Conservation (phyloP, 2,329 filamentous ascomycete species). For the Colletotrichum sp. region DNA sequence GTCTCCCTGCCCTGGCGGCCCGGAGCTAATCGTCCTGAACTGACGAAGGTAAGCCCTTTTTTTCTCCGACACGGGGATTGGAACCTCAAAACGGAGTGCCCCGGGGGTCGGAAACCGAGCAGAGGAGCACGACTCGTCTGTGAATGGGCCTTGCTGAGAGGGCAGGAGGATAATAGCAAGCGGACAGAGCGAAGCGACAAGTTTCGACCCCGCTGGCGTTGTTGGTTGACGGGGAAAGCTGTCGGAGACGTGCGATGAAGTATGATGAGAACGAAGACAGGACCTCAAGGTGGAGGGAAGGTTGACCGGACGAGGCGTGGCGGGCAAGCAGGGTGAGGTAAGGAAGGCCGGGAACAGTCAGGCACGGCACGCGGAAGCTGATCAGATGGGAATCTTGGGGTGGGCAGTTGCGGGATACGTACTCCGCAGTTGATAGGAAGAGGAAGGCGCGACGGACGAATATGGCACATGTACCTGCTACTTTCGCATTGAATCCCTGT, state of each 20-base stretch:
- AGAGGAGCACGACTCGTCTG: neutral
- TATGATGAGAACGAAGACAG: neutral
- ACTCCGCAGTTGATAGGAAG: neutral
- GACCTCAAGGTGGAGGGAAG: neutral
- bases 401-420: neutral
- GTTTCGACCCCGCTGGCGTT: neutral
- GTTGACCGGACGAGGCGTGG: neutral
- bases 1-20: neutral
- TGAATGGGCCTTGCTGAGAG: neutral
- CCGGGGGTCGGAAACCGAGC: neutral
- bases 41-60: neutral
- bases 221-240: neutral
- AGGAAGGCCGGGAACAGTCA: neutral
- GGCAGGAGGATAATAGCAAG: neutral
- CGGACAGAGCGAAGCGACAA: neutral
- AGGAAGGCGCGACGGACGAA: neutral
- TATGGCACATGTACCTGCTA: neutral
- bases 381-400: neutral
- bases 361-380: neutral
- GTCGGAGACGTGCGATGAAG: neutral
- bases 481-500: neutral
- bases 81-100: neutral
- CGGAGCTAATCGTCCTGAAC: neutral
- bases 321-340: neutral
- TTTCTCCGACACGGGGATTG: neutral